Base-by-base conservation (phyloP, 305 asterid species). In the Ruellia speciosa region DNA sequence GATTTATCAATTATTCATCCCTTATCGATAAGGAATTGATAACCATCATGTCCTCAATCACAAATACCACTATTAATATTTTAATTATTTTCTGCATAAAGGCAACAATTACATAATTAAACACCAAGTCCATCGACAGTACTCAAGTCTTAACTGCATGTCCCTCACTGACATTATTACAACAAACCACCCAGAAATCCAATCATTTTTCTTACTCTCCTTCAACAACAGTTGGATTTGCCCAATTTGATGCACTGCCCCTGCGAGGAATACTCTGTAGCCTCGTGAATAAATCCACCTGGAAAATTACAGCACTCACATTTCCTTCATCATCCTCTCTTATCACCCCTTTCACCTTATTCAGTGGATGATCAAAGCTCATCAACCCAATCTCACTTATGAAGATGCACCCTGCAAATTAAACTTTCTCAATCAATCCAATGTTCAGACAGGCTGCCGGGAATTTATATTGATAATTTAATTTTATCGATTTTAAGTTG, bases 231-330 rank as follows among this genome's bases (percentile, higher is more conserved):
- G 81, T 52, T 55, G 77, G 60, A 69, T 68, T 66, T 14, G 83
- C 75, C 88, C 87, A 86, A 56, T 75, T 85, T 0, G 82, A 65
- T 9, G 81, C 87, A 64, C 95, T 86, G 17, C 85, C 93, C 0
- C 63, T 50, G 34, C 95, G 82, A 1, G 84, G 92, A 54, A 86
- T 74, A 82, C 79, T 77, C 53, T 52, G 76, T 52, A 79, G 70
- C 63, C 79, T 81, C 35, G 79, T 74, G 66, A 55, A 74, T 45
- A 79, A 73, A 50, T 86, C 93, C 69, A 81, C 89, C 54, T 79
- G 81, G 63, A 86, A 83, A 20, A 79, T 65, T 7, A 81, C 67
- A 31, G 73, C 75, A 18, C 54, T 64, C 12, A 60, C 24, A 15
- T 63, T 67, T 49, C 83, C 90, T n/a, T 65, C 71, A 6, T 73